phyloP scores from a whole-genome alignment of 2,329 filamentous ascomycete genomes.

The Microcera coccophila region DNA sequence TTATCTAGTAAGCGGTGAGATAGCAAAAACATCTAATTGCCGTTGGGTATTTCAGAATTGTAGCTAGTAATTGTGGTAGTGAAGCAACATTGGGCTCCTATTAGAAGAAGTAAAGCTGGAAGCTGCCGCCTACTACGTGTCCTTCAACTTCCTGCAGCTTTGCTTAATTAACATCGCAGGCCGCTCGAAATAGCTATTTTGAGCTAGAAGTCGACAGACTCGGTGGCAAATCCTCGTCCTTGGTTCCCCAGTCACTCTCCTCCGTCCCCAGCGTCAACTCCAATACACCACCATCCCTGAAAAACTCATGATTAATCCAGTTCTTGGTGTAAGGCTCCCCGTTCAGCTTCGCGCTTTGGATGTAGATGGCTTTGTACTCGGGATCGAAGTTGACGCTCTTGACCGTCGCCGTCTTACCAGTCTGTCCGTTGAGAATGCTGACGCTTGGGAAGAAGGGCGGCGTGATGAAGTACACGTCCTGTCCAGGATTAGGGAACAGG shows the following conservation, averaged over 20 bases:
- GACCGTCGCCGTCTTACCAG: background rate
- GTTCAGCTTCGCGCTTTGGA: slow-evolving; percentile 56
- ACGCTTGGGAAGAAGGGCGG: slow-evolving; percentile 50
- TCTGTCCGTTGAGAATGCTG: background rate
- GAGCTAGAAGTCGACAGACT: too few relatives aligned
- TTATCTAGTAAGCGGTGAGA: too few relatives aligned
- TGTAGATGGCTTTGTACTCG: slow-evolving; percentile 54
- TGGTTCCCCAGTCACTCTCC: slow-evolving; percentile 41
- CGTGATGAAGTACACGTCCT: slow-evolving; percentile 50
- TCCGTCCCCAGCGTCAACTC: slow-evolving; percentile 50
- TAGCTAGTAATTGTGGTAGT: too few relatives aligned
- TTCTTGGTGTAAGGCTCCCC: slow-evolving; percentile 52
- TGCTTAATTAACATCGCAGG: too few relatives aligned
- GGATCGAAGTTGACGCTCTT: slow-evolving; percentile 1
- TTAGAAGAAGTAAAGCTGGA: too few relatives aligned
- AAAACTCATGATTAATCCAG: slow-evolving; percentile 60
- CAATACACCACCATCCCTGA: slow-evolving; percentile 52
- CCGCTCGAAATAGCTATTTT: too few relatives aligned
- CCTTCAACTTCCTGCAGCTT: too few relatives aligned
- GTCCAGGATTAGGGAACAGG: slow-evolving; percentile 52
- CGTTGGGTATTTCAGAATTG: too few relatives aligned
- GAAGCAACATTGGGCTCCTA: too few relatives aligned
- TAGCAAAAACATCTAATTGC: too few relatives aligned
- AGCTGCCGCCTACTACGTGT: too few relatives aligned
- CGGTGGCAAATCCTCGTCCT: slow-evolving; percentile 21